A percentile compares a stretch with the other conserved stretches of the same genome.
Evolutionary conservation across 129 eudicot species (phyloP).

Genomic region (Pseudognaphalium luteoalbum): DNA sequence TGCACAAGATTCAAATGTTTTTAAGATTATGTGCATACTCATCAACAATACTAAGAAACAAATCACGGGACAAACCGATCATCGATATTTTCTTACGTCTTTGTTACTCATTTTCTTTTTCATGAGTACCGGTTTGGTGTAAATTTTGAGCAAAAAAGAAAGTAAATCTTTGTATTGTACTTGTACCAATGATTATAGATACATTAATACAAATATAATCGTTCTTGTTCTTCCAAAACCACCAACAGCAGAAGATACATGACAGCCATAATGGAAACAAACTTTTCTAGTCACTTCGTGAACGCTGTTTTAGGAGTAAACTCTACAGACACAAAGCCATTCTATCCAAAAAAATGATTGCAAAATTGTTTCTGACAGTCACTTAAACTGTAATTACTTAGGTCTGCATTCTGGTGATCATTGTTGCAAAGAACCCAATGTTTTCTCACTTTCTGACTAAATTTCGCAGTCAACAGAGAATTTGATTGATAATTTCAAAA

Average conservation of each 20-base stretch:
- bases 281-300: not conserved
- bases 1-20: conserved; percentile 10
- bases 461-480: not conserved
- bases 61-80: not conserved
- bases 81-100: not conserved
- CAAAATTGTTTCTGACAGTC: not conserved
- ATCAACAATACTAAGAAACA: conserved; percentile 6
- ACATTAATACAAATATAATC: not conserved
- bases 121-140: conserved; percentile 5
- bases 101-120: conserved; percentile 1
- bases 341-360: not conserved
- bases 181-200: conserved; percentile 21
- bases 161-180: conserved; percentile 5
- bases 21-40: not conserved
- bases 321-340: not conserved
- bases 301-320: not conserved
- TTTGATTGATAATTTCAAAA: not conserved
- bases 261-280: not conserved
- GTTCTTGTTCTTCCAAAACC: not conserved
- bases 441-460: too few relatives aligned
- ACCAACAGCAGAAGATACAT: not conserved
- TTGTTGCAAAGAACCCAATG: too few relatives aligned
- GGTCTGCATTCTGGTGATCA: too few relatives aligned
- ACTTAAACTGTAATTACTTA: too few relatives aligned
- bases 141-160: conserved; percentile 1